Evolutionary conservation across 257 asterid genomes (phyloP).

Genomic region (Handroanthus guayacan): DNA sequence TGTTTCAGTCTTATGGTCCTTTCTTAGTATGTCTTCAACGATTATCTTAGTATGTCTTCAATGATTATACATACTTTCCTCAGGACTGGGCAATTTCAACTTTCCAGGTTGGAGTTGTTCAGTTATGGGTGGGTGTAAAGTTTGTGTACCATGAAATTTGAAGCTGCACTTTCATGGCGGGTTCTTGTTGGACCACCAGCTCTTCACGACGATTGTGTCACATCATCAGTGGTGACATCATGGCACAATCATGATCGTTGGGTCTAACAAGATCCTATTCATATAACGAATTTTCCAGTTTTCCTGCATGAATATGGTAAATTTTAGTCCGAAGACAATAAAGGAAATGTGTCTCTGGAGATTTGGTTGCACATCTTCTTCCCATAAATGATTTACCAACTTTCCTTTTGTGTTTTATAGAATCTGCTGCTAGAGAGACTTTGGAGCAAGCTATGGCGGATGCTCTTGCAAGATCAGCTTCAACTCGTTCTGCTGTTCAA

Average conservation of each 20-base stretch:
- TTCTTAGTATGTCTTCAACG: neutral
- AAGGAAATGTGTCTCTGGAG: constrained; percentile 5
- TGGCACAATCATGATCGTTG: neutral
- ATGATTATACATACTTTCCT: neutral
- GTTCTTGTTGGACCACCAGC: constrained; percentile 9
- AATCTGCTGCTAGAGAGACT: constrained; percentile 80
- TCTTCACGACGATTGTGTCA: neutral
- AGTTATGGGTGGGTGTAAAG: neutral
- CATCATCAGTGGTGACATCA: neutral
- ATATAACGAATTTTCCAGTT: neutral
- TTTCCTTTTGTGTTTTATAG: constrained; percentile 43
- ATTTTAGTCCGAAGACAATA: neutral
- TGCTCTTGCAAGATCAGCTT: constrained; percentile 70
- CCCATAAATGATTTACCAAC: constrained; percentile 22
- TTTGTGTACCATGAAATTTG: neutral
- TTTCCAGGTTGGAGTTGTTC: neutral
- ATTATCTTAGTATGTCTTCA: neutral
- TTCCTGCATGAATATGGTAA: neutral
- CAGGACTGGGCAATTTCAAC: neutral
- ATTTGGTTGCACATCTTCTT: neutral
- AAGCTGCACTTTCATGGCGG: neutral
- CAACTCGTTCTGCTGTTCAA: constrained; percentile 68
- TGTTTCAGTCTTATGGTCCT: neutral
- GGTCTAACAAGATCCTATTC: neutral
- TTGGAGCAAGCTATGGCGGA: constrained; percentile 84